Percentiles rank a stretch among this genome's conserved stretches.
Evolutionary conservation across 169 alveolate species (phyloP).

Genomic region (Plasmodium billcollinsi): DNA sequence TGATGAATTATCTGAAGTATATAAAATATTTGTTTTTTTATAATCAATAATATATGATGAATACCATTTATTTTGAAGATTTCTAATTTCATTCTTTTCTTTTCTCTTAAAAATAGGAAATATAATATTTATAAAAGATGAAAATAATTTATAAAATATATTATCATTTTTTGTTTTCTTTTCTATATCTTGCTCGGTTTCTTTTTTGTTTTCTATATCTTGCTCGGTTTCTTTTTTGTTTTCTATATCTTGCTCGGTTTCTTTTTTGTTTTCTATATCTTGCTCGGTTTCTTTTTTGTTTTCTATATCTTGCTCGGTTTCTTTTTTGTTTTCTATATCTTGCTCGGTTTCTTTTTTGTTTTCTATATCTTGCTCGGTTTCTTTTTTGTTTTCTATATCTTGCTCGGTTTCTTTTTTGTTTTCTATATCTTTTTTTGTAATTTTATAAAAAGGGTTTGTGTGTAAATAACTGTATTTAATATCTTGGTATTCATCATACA

Average conservation of each 20-base stretch:
- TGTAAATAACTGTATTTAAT: slow-evolving; percentile 15
- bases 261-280: background rate
- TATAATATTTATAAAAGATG: background rate
- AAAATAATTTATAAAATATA: slow-evolving; percentile 7
- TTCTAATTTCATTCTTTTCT: background rate
- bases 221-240: background rate
- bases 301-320: too few species aligned
- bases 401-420: background rate
- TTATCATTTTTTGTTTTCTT: background rate
- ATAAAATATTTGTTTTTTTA: slow-evolving; percentile 24
- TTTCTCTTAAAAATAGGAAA: slow-evolving; percentile 6
- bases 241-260: background rate
- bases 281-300: background rate
- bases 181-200: background rate
- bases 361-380: background rate
- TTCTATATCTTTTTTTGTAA: background rate
- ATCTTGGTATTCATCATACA: background rate
- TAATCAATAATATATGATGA: slow-evolving; percentile 20
- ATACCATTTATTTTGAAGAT: background rate
- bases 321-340: background rate
- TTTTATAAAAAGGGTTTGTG: slow-evolving; percentile 26
- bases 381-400: background rate
- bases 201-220: too few species aligned
- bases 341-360: background rate
- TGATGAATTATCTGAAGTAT: background rate